Evolutionary conservation across 768 basidiomycete genomes (phyloP).

Genomic region (Daedalea quercina): DNA sequence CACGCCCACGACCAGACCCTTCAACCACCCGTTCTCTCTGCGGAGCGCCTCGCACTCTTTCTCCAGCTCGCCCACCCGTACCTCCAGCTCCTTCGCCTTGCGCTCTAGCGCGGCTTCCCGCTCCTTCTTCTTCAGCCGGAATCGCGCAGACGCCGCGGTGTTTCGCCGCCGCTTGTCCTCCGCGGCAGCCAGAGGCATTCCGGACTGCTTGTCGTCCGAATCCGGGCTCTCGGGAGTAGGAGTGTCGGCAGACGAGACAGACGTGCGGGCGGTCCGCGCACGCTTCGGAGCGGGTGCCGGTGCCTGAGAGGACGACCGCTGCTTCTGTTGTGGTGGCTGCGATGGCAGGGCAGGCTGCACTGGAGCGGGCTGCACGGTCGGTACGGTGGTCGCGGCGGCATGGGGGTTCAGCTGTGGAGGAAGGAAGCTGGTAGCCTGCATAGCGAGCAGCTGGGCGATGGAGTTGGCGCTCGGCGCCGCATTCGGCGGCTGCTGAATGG

Average conservation of each 20-base stretch:
- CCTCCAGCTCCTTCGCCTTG: conserved; percentile 79
- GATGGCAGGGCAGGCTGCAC: not conserved
- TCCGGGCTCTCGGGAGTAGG: conserved; percentile 26
- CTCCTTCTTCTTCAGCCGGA: conserved; percentile 95
- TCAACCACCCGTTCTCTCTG: conserved; percentile 89
- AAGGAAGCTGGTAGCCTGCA: conserved; percentile 37
- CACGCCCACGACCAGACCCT: conserved; percentile 83
- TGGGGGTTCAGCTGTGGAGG: conserved; percentile 4
- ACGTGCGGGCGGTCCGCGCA: conserved; percentile 32
- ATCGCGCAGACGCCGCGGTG: conserved; percentile 89
- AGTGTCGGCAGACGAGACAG: conserved; percentile 10
- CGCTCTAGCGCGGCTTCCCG: conserved; percentile 84
- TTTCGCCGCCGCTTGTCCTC: conserved; percentile 94
- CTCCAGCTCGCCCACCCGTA: conserved; percentile 74
- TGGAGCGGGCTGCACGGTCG: not conserved
- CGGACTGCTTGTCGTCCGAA: conserved; percentile 21
- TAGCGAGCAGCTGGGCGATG: conserved; percentile 63
- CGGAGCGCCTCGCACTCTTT: conserved; percentile 85
- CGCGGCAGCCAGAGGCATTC: conserved; percentile 37
- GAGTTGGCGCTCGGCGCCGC: conserved; percentile 35
- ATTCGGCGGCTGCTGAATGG: conserved; percentile 24
- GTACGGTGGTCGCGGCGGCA: not conserved
- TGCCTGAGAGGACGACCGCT: conserved; percentile 6
- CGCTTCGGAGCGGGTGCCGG: conserved; percentile 40
- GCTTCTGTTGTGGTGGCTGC: not conserved